These are phyloP conservation scores for Yamadazyma diospyri DNA, from an alignment of 1,139 yeast genomes.

Conservation along the genomic window DNA sequence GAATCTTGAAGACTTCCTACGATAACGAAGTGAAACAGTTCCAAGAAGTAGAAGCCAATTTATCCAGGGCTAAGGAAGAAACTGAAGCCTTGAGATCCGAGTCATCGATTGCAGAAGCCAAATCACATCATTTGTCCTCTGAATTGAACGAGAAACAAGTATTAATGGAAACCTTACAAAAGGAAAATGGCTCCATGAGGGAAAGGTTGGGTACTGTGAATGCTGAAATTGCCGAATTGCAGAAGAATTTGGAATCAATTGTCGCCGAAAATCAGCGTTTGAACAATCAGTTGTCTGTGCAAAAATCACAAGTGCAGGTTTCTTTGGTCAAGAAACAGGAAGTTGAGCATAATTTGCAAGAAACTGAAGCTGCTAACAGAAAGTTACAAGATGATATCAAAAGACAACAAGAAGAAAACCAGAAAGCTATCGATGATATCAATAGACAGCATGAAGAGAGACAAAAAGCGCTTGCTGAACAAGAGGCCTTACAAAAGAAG, in stretches of 20 bases:
- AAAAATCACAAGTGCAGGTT: constrained; percentile 65
- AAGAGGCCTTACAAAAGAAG: constrained; percentile 25
- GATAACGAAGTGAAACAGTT: constrained; percentile 79
- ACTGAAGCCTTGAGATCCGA: constrained; percentile 73
- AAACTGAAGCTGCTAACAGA: constrained; percentile 23
- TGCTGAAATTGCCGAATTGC: constrained; percentile 61
- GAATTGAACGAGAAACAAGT: constrained; percentile 62
- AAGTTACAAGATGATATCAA: constrained; percentile 24
- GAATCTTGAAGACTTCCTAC: constrained; percentile 64
- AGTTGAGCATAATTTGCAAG: constrained; percentile 27
- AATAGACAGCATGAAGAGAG: constrained; percentile 21
- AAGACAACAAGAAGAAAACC: constrained; percentile 19
- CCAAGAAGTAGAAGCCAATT: constrained; percentile 59
- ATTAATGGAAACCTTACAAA: constrained; percentile 61
- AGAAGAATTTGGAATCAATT: constrained; percentile 50
- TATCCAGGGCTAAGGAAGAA: constrained; percentile 61
- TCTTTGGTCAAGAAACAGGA: constrained; percentile 55
- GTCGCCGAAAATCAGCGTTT: constrained; percentile 57
- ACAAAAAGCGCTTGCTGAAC: constrained; percentile 31
- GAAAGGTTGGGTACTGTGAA: constrained; percentile 66
- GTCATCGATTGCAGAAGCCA: constrained; percentile 77
- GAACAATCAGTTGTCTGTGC: constrained; percentile 60
- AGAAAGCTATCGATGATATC: constrained; percentile 29
- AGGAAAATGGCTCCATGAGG: constrained; percentile 59
- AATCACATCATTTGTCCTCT: constrained; percentile 65